Percentiles rank a stretch among this genome's conserved stretches.
phyloP scores from a whole-genome alignment of 768 basidiomycete genomes.

The Mycena vitilis region DNA sequence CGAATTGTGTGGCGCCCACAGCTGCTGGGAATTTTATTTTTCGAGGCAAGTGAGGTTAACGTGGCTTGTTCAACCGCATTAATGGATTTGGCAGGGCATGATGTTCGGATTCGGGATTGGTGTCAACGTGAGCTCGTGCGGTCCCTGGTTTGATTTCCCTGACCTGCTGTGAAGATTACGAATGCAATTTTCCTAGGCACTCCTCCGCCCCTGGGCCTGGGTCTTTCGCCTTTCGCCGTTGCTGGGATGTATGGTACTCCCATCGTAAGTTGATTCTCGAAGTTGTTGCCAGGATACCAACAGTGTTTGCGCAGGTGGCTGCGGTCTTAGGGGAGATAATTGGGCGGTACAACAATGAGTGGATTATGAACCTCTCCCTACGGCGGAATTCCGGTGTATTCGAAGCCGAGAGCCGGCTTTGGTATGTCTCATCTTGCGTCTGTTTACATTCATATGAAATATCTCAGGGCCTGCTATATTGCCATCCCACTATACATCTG shows the following conservation, averaged over 20 bases:
- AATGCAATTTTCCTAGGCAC: slow-evolving; percentile 72
- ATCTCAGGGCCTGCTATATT: slow-evolving; percentile 60
- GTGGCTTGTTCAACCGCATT: not conserved
- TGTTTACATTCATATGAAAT: not conserved
- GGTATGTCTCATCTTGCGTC: slow-evolving; percentile 45
- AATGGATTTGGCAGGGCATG: slow-evolving; percentile 43
- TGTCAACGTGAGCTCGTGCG: slow-evolving; percentile 55
- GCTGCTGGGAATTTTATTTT: slow-evolving; percentile 40
- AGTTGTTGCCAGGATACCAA: no score
- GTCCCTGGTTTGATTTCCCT: not conserved
- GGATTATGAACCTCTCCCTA: slow-evolving; percentile 58
- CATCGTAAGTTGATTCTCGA: slow-evolving; percentile 50
- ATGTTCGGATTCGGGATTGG: slow-evolving; percentile 77
- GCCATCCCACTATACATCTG: slow-evolving; percentile 61
- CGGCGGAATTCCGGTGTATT: slow-evolving; percentile 66
- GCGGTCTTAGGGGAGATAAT: slow-evolving; percentile 63
- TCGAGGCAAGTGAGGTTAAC: slow-evolving; percentile 48
- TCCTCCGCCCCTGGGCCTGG: slow-evolving; percentile 64
- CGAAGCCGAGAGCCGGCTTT: slow-evolving; percentile 67
- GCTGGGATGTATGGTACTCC: slow-evolving; percentile 67
- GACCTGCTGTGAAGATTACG: slow-evolving; percentile 58
- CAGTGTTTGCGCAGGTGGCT: slow-evolving; percentile 51
- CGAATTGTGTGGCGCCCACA: slow-evolving; percentile 69
- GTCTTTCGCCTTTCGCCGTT: slow-evolving; percentile 57
- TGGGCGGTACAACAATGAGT: slow-evolving; percentile 66